Evolutionary conservation across 208 protist species (phyloP), one percentile per base, ranked within the genome.

Genomic region (Naegleria fowleri): DNA sequence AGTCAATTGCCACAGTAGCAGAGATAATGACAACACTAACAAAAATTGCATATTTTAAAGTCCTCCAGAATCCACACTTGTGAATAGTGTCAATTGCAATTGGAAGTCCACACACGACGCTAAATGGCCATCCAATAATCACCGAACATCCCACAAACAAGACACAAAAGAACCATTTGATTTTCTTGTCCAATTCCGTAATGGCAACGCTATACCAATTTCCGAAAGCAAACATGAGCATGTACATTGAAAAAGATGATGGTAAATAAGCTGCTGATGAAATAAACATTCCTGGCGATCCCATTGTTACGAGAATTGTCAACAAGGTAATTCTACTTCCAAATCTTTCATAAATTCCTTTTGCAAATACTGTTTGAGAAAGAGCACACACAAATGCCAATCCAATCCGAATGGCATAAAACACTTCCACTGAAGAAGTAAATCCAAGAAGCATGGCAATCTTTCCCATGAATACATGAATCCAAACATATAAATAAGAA

Each of bases 401-500:
- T 1, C 39, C 83, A 36, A 39, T 43, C 7, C 85, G 16, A 33
- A 93, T 93, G 6, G 29, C 11, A 59, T 92, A 92, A 40, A 92
- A 93, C 7, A 92, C 92, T 22, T 38, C 16, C 5, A 55, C 33
- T 58, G 91, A 91, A 87, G 15, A 91, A 19, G 88, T 29, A 92
- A 40, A 83, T 39, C n/a, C 90, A 38, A 87, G 91, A 29, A 90
- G 13, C 36, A 39, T 90, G 9, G 43, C 55, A 19, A 79, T 29
- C n/a, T 40, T 25, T 40, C 40, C 19, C 9, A 83, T 15, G 5
- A 15, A 13, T 52, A 55, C 41, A 91, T 98, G 97, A 19, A 97
- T 48, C 90, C 92, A 94, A 3, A 96, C n/a, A 91, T 98, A 98
- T 25, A 96, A 88, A 91, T 96, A 98, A 25, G 96, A 97, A 11